Conservation (phyloP, 257 asterid species). For the Fraxinus anomala region DNA sequence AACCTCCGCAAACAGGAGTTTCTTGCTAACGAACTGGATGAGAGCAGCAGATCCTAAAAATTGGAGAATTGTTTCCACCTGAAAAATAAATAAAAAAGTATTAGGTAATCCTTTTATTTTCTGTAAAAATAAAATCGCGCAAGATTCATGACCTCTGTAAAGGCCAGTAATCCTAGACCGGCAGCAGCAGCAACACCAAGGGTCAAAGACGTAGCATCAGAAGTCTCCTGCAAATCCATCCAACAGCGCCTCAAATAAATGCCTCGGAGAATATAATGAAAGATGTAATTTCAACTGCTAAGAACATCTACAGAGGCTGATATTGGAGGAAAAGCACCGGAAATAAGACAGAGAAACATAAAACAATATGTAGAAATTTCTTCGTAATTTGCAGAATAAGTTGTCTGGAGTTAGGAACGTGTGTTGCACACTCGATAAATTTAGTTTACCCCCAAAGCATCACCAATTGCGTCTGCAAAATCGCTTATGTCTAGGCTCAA, state of each 20-base stretch:
- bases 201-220: conserved; percentile 52
- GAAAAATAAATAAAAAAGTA: conserved; percentile 27
- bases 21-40: conserved; percentile 80
- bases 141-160: conserved; percentile 64
- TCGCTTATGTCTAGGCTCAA: conserved; percentile 44
- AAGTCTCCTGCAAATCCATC: conserved; percentile 55
- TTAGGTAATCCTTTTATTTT: conserved; percentile 9
- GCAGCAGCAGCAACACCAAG: conserved; percentile 79
- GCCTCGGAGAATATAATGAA: not conserved
- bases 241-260: conserved; percentile 1
- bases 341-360: not conserved
- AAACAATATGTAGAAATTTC: too few species aligned
- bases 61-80: conserved; percentile 92
- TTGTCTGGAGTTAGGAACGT: not conserved
- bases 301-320: not conserved
- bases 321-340: not conserved
- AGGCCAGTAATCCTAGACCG: conserved; percentile 72
- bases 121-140: not conserved
- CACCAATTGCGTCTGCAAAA: conserved; percentile 48
- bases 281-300: conserved; percentile 3
- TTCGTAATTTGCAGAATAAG: not conserved
- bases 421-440: not conserved
- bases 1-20: conserved; percentile 91
- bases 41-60: conserved; percentile 84
- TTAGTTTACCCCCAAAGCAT: conserved; percentile 34